A percentile compares a stretch with the other conserved stretches of the same genome.
Conservation (phyloP, 352 stramenopile genomes). For the Aphanomyces astaci region DNA sequence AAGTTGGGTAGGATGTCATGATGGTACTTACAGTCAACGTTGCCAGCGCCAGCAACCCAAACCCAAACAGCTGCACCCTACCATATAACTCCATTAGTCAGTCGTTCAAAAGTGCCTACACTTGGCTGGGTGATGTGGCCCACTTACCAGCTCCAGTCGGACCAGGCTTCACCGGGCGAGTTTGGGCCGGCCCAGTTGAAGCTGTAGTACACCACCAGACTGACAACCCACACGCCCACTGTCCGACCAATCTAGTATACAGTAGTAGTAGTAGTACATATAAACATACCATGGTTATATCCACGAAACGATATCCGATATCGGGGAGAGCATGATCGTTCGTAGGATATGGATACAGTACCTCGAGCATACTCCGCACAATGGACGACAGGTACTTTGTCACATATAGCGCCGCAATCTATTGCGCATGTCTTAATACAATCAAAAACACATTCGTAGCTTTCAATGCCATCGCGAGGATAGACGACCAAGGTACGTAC, state of each 20-base stretch:
- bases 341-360: background rate
- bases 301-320: no score
- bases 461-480: no score
- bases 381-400: constrained; percentile 24
- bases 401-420: constrained; percentile 24
- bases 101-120: background rate
- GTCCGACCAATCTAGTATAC: constrained; percentile 21
- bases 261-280: no score
- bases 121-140: background rate
- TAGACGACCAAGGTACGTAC: background rate
- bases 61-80: constrained; percentile 23
- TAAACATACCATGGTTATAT: no score
- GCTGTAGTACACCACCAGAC: constrained; percentile 21
- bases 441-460: background rate
- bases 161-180: constrained; percentile 11
- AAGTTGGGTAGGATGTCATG: background rate
- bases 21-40: constrained; percentile 15
- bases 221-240: constrained; percentile 19
- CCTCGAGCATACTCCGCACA: constrained; percentile 25
- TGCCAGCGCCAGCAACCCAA: constrained; percentile 19
- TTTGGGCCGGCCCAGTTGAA: constrained; percentile 9
- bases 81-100: no score
- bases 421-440: no score
- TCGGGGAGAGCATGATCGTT: background rate
- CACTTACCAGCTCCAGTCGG: constrained; percentile 13